A percentile compares a stretch with the other conserved stretches of the same genome.
Conservation (phyloP, 2,329 filamentous ascomycete genomes). For the Stagonosporopsis chrysanthemi region DNA sequence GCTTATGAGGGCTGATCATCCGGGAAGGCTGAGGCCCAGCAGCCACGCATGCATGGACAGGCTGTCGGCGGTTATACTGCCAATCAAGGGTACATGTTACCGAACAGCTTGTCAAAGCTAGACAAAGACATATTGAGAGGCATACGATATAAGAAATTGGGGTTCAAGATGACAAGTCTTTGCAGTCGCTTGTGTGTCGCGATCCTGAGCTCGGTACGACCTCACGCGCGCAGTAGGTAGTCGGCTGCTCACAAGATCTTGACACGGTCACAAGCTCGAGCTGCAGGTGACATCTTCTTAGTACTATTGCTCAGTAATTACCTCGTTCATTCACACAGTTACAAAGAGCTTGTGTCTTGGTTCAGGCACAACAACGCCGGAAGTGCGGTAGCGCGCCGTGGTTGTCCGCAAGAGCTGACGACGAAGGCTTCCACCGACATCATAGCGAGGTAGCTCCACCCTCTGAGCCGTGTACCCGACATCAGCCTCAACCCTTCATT, state of each 20-base stretch:
- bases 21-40: neutral
- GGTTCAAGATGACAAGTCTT: neutral
- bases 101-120: neutral
- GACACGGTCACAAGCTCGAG: neutral
- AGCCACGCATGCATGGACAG: neutral
- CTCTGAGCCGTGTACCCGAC: slow-evolving; percentile 27
- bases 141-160: neutral
- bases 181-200: neutral
- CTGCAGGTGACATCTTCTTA: neutral
- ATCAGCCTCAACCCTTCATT: slow-evolving; percentile 24
- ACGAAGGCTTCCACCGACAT: slow-evolving; percentile 16
- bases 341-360: neutral
- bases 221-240: neutral
- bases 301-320: neutral
- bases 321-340: neutral
- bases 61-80: slow-evolving; percentile 4
- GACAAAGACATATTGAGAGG: neutral
- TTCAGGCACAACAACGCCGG: slow-evolving; percentile 11
- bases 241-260: neutral
- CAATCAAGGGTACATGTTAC: neutral
- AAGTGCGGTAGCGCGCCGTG: slow-evolving; percentile 20
- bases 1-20: neutral
- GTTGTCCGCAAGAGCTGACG: slow-evolving; percentile 19
- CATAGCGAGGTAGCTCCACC: slow-evolving; percentile 27
- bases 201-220: neutral